phyloP scores from a whole-genome alignment of 1,139 yeast species.

The Taphrina flavorubra region DNA sequence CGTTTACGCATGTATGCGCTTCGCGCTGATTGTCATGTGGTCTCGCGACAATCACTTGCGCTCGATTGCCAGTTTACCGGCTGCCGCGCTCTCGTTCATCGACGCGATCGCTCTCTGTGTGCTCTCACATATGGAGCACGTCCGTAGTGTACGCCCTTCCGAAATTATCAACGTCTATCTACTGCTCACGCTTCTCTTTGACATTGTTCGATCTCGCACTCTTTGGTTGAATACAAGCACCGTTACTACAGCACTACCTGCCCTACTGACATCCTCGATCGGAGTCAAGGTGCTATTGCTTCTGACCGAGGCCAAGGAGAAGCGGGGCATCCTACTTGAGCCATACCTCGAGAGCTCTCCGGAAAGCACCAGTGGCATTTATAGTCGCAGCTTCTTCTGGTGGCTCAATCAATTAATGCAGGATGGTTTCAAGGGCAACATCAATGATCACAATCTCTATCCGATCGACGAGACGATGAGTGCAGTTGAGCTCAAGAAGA shows the following conservation, averaged over 20 bases:
- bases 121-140: slow-evolving; percentile 11
- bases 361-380: slow-evolving; percentile 3
- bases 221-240: background rate
- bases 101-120: slow-evolving; percentile 1
- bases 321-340: slow-evolving; percentile 2
- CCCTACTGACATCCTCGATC: background rate
- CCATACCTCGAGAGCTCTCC: background rate
- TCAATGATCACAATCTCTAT: background rate
- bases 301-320: slow-evolving; percentile 6
- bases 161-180: slow-evolving; percentile 2
- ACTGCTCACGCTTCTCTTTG: slow-evolving; percentile 1
- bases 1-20: slow-evolving; percentile 3
- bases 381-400: slow-evolving; percentile 15
- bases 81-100: slow-evolving; percentile 1
- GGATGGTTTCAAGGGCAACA: slow-evolving; percentile 1
- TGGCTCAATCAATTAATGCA: slow-evolving; percentile 14
- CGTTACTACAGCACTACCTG: background rate
- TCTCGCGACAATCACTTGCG: background rate
- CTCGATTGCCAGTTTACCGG: background rate
- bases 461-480: slow-evolving; percentile 9
- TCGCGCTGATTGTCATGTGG: slow-evolving; percentile 6
- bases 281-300: slow-evolving; percentile 6
- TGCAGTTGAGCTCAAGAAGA: background rate
- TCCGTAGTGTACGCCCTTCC: slow-evolving; percentile 8
- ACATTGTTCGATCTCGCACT: slow-evolving; percentile 3